Evolutionary conservation across 2,329 filamentous ascomycete genomes (phyloP).

Genomic region (Alternaria sp.): DNA sequence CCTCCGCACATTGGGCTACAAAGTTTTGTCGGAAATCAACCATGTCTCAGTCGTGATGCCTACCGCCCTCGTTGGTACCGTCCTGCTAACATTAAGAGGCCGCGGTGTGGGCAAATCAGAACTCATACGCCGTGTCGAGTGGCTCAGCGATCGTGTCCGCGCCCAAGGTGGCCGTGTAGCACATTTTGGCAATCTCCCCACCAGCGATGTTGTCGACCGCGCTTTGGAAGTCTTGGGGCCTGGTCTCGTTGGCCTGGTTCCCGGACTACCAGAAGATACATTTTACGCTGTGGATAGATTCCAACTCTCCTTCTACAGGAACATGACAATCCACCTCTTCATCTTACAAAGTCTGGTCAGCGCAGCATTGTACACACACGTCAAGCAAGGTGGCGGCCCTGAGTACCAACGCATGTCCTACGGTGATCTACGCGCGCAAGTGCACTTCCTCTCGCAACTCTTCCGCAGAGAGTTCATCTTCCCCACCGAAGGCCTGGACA

Average conservation of each 20-base stretch:
- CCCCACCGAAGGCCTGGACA: slow-evolving; percentile 79
- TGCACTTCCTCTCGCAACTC: slow-evolving; percentile 85
- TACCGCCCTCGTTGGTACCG: slow-evolving; percentile 92
- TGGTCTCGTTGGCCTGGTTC: slow-evolving; percentile 81
- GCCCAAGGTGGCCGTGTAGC: slow-evolving; percentile 91
- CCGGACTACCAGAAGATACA: slow-evolving; percentile 85
- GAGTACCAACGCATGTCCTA: slow-evolving; percentile 81
- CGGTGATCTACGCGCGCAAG: slow-evolving; percentile 75
- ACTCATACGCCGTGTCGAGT: slow-evolving; percentile 84
- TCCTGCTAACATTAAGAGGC: slow-evolving; percentile 87
- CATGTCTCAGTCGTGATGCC: slow-evolving; percentile 97
- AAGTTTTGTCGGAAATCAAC: slow-evolving; percentile 93
- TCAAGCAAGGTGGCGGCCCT: slow-evolving; percentile 90
- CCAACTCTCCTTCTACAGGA: slow-evolving; percentile 96
- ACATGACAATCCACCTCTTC: slow-evolving; percentile 99
- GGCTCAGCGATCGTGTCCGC: slow-evolving; percentile 82
- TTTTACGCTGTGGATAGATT: slow-evolving; percentile 94
- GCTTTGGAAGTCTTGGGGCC: slow-evolving; percentile 91
- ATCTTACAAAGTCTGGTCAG: slow-evolving; percentile 92
- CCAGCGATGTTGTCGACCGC: slow-evolving; percentile 83
- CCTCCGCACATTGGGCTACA: slow-evolving; percentile 87
- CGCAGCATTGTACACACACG: slow-evolving; percentile 85
- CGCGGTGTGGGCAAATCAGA: slow-evolving; percentile 90
- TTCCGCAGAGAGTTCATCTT: slow-evolving; percentile 99
- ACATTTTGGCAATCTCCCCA: slow-evolving; percentile 84